phyloP scores from a whole-genome alignment of 306 rosid species.

The Hippophae tibetana region DNA sequence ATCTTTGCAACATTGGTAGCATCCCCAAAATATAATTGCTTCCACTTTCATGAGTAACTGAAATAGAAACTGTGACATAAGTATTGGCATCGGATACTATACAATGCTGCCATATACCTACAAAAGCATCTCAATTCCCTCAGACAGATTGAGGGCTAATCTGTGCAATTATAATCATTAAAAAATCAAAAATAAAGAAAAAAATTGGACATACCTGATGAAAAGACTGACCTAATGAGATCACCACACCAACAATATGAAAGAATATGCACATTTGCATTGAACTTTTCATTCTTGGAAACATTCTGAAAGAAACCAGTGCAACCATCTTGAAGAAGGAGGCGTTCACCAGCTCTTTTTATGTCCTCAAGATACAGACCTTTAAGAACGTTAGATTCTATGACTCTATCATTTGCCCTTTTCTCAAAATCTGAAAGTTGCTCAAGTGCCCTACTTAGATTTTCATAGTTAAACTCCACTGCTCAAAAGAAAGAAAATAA shows the following conservation, averaged over 20 bases:
- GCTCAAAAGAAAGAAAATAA: constrained; percentile 23
- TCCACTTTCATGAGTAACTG: too few species aligned
- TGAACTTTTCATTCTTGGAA: constrained; percentile 52
- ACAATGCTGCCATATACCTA: too few species aligned
- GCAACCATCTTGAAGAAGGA: constrained; percentile 85
- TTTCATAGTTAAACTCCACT: constrained; percentile 54
- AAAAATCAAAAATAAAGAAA: not conserved
- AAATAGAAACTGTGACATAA: too few species aligned
- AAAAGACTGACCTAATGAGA: constrained; percentile 81
- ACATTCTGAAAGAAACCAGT: constrained; percentile 54
- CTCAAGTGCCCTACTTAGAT: constrained; percentile 58
- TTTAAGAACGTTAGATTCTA: constrained; percentile 82
- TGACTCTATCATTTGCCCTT: constrained; percentile 73
- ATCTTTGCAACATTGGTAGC: too few species aligned
- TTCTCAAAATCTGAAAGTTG: constrained; percentile 80
- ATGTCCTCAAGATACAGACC: constrained; percentile 80
- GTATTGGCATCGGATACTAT: too few species aligned
- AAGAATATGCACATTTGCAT: constrained; percentile 69
- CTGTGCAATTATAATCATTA: not conserved
- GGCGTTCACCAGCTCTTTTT: constrained; percentile 90
- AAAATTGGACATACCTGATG: constrained; percentile 46
- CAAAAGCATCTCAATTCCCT: too few species aligned
- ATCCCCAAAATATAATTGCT: too few species aligned
- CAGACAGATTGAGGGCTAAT: not conserved
- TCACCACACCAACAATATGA: constrained; percentile 99